A percentile compares a stretch with the other conserved stretches of the same genome.
These are phyloP conservation scores for Tylopilus sp. DNA, from an alignment of 1,284 basidiomycete genomes.

Conservation along the genomic window DNA sequence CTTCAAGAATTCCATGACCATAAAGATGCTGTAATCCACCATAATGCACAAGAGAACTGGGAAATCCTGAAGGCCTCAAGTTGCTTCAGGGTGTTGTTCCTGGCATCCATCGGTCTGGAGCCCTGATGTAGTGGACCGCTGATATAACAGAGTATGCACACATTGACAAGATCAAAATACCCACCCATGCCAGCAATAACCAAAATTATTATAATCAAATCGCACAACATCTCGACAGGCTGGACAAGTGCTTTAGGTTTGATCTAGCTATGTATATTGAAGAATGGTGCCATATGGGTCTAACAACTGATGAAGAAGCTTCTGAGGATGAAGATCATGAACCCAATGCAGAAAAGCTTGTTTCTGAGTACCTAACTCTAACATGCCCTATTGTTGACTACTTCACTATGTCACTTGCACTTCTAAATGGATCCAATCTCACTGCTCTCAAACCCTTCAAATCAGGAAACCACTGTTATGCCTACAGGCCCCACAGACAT, in stretches of 20 bases:
- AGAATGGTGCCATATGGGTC: background rate
- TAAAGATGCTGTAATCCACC: background rate
- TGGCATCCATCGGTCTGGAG: background rate
- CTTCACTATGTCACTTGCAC: background rate
- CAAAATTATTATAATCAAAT: conserved; percentile 7
- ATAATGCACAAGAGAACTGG: background rate
- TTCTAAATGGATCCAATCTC: background rate
- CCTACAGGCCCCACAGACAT: too few species aligned
- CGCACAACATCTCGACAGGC: background rate
- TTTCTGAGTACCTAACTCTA: background rate
- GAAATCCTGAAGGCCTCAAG: background rate
- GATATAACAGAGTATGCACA: conserved; percentile 16
- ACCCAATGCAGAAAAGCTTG: background rate
- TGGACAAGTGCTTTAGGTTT: background rate
- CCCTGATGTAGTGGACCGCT: conserved; percentile 13
- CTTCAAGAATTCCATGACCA: background rate
- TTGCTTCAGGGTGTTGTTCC: background rate
- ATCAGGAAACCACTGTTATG: too few species aligned
- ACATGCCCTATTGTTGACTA: background rate
- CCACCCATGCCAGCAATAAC: background rate
- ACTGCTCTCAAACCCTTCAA: background rate
- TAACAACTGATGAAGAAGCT: background rate
- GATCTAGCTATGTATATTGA: background rate
- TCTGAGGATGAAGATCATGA: background rate
- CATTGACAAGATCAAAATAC: background rate